phyloP scores from a whole-genome alignment of 164 flowering plant genomes.

The Cinnamomum chago region DNA sequence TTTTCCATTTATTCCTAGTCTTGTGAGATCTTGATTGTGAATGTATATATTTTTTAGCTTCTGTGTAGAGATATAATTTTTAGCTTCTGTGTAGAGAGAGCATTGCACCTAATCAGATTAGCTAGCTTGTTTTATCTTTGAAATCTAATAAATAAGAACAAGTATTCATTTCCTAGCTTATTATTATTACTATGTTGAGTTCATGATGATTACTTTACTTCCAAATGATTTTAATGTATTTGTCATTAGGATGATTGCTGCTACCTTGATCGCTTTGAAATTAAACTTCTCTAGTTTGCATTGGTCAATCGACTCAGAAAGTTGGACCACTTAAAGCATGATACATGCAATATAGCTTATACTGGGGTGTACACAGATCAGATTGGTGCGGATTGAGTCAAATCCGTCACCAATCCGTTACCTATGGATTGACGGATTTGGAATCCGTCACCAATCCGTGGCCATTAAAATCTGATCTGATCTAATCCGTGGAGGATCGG shows the following conservation, averaged over 20 bases:
- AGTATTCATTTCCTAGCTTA: not conserved
- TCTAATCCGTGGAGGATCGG: no score
- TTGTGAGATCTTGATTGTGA: constrained; percentile 17
- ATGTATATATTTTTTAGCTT: constrained; percentile 4
- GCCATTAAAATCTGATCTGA: no score
- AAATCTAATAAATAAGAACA: constrained; percentile 19
- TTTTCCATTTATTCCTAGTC: not conserved
- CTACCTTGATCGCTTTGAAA: not conserved
- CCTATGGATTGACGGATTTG: no score
- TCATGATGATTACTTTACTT: not conserved
- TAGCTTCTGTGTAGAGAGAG: constrained; percentile 21
- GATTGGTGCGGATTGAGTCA: no score
- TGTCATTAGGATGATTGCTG: not conserved
- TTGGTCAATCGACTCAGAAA: no score
- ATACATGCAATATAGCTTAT: no score
- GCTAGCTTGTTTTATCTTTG: constrained; percentile 12
- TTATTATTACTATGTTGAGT: no score
- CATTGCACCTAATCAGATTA: constrained; percentile 23
- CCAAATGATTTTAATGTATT: not conserved
- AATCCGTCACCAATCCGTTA: no score
- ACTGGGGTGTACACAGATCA: no score
- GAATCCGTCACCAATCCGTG: no score
- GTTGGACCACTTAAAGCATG: no score
- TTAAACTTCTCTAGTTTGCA: no score
- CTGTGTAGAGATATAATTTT: constrained; percentile 19